Base-by-base conservation (phyloP, 2,329 filamentous ascomycete species). In the Colletotrichum lini region DNA sequence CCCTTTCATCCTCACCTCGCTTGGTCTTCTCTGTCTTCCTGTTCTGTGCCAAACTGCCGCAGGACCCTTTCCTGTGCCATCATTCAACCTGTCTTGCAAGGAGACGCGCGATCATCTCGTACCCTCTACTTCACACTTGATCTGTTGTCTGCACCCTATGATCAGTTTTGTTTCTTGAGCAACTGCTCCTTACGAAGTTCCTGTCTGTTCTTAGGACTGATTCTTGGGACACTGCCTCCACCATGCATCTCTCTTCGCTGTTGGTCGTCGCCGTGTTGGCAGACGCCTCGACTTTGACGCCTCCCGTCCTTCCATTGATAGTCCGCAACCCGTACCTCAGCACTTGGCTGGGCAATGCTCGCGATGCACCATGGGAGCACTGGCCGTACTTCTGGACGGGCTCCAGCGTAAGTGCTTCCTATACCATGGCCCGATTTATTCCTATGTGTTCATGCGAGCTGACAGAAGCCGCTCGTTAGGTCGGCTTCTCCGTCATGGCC, bases 351-450 rank as follows among this genome's bases (percentile, higher is more conserved):
- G 85, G 86, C 58, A 87, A 89, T 80, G 93, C 94, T 50, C 88
- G 94, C 75, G 88, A 92, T 67, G 87, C 87, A 56, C 94, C 94
- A 2, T 97, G 94, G 94, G 88, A 90, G 65, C 88, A 90, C 82
- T 97, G 94, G 94, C 94, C 94, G 30, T 96, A 96, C 80, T 95
- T 95, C 80, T 95, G 91, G 86, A 93, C 92, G 8, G 93, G 93
- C 44, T 85, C 90, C 76, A 87, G 92, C 78, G 86, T 89, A 80
- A 65, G 72, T 56, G 21, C 16, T 42, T 23, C n/a, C 15, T 38
- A 45, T 18, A 18, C 26, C 42, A 21, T 47, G 30, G 44, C 18
- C 44, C n/a, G 18, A 10, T 38, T 38, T 8, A 38, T 18, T 42
- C 3, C n/a, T 21, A 38, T 6, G 79, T 18, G 38, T 58, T 35